Base-by-base conservation (phyloP, 2,329 filamentous ascomycete genomes). In the Trichoderma afroharzianum region DNA sequence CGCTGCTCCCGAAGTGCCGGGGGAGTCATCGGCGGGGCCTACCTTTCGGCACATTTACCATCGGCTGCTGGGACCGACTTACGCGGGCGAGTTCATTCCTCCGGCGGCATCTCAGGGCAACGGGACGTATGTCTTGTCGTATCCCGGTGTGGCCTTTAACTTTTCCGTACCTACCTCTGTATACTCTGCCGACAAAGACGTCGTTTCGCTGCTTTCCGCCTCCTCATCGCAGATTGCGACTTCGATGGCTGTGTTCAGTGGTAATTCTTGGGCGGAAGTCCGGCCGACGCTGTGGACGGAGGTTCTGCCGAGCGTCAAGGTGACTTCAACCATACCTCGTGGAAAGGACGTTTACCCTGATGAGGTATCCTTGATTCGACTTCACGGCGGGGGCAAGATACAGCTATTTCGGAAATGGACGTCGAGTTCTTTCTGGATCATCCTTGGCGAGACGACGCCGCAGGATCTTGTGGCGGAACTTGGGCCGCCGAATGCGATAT, bases 401-500 rank as follows among this genome's bases (percentile, higher is more conserved):
- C 93, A 97, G 79, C 84, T 98, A 2, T 85, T 93, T 63, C 90
- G 94, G 72, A 90, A 93, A 74, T 89, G 88, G 83, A 90, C 90
- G 5, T 90, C 84, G 55, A 85, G 86, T 36, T 87, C 89, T 0
- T 89, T 94, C 71, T 90, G 88, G 83, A 91, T 99, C 69, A 86
- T 85, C 3, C 85, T 99, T 0, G 94, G 94, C 59, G 90, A 96
- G 78, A 98, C 95, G 0, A 97, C 93, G 1, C 93, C 94, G 0
- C 96, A 99, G 82, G 94, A 98, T 75, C 84, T 99, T 3, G 89
- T 98, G 24, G 92, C 93, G 71, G 95, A 97, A 77, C 87, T 99
- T 8, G 96, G 96, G 0, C 94, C 96, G 6, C 96, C 96, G 2
- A 95, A 98, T 79, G 93, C 95, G 24, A 97, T 97, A 58, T 98